A percentile compares a stretch with the other conserved stretches of the same genome.
Evolutionary conservation across 1,284 basidiomycete species (phyloP).

Genomic region (Cystobasidium pallidum): DNA sequence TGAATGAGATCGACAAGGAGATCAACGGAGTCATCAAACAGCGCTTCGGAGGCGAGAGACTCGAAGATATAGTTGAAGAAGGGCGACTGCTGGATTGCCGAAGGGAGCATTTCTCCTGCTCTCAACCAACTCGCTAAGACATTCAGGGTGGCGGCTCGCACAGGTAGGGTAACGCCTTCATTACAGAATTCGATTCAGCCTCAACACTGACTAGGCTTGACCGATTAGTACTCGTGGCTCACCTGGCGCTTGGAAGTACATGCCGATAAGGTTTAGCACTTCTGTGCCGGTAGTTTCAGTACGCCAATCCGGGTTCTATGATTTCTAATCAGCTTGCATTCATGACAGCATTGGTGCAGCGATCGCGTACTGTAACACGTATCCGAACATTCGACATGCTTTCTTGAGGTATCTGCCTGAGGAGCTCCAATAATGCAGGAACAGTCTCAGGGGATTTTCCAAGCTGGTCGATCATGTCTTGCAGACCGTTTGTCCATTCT

Average conservation of each 20-base stretch:
- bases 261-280: constrained; percentile 75
- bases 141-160: constrained; percentile 85
- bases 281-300: constrained; percentile 79
- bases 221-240: constrained; percentile 52
- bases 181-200: neutral
- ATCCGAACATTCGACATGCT: constrained; percentile 81
- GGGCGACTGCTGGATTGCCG: constrained; percentile 72
- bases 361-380: constrained; percentile 74
- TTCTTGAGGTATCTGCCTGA: constrained; percentile 92
- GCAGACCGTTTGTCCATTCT: constrained; percentile 79
- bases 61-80: constrained; percentile 84
- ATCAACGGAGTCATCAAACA: constrained; percentile 92
- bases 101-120: constrained; percentile 78
- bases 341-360: neutral
- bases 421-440: constrained; percentile 80
- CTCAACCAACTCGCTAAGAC: constrained; percentile 86
- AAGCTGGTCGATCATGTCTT: constrained; percentile 80
- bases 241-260: constrained; percentile 92
- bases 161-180: constrained; percentile 75
- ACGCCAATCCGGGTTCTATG: constrained; percentile 59
- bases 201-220: neutral
- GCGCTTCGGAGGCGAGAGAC: constrained; percentile 76
- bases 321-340: neutral
- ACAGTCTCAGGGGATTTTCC: constrained; percentile 83
- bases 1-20: constrained; percentile 93